These are phyloP conservation scores for Ceratocystis eucalypticola DNA, from an alignment of 2,329 filamentous ascomycete genomes.

Conservation along the genomic window DNA sequence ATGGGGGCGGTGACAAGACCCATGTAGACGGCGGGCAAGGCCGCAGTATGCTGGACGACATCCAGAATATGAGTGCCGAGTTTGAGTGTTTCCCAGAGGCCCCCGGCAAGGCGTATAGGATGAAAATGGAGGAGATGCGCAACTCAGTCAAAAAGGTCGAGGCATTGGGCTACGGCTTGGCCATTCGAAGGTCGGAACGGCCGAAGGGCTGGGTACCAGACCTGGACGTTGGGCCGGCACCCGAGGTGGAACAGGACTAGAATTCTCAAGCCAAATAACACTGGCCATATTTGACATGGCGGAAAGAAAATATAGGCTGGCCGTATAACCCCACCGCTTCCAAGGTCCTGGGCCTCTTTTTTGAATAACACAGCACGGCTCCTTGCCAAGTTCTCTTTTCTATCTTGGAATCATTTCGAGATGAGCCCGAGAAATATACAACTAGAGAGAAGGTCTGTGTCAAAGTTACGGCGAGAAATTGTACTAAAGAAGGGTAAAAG, in stretches of 20 bases:
- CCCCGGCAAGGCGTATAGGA: conserved; percentile 45
- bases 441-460: no score
- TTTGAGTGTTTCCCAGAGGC: conserved; percentile 60
- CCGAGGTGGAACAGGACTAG: not conserved
- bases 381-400: no score
- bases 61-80: conserved; percentile 61
- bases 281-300: not conserved
- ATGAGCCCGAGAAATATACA: no score
- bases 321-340: no score
- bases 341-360: no score
- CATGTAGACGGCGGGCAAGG: conserved; percentile 19
- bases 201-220: conserved; percentile 90
- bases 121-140: conserved; percentile 78
- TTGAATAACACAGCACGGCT: no score
- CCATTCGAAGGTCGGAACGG: conserved; percentile 73
- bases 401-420: no score
- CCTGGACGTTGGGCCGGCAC: conserved; percentile 27
- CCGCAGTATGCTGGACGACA: conserved; percentile 60
- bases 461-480: no score
- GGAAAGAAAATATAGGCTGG: conserved; percentile 19
- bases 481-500: no score
- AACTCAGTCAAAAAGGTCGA: conserved; percentile 90
- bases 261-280: not conserved
- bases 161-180: conserved; percentile 72
- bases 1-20: not conserved